These are phyloP conservation scores for Calocybe cyanea DNA, from an alignment of 768 basidiomycete genomes.

Conservation along the genomic window DNA sequence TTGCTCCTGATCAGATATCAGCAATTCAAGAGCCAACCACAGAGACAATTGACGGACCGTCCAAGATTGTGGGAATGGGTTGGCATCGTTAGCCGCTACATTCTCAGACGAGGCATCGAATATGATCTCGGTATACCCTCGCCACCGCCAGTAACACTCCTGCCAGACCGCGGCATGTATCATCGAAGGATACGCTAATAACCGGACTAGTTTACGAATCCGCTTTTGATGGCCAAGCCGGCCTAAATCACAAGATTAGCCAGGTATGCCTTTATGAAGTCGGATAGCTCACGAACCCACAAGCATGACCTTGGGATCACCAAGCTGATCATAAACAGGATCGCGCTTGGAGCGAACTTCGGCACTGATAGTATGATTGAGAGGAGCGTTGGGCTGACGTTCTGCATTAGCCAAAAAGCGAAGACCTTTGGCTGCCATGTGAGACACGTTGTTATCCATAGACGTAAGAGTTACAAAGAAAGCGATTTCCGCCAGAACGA, in stretches of 20 bases:
- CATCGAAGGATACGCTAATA: conserved; percentile 58
- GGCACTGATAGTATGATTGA: conserved; percentile 45
- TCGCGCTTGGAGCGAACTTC: conserved; percentile 67
- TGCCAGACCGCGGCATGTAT: conserved; percentile 80
- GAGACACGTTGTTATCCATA: conserved; percentile 61
- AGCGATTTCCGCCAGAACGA: conserved; percentile 68
- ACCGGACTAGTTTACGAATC: conserved; percentile 64
- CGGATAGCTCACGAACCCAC: conserved; percentile 49
- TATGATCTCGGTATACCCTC: conserved; percentile 55
- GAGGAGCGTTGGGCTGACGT: conserved; percentile 53
- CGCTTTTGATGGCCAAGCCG: conserved; percentile 80
- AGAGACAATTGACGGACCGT: conserved; percentile 18
- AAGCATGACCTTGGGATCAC: conserved; percentile 67
- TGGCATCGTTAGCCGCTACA: conserved; percentile 23
- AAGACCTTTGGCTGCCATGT: conserved; percentile 64
- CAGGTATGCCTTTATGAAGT: conserved; percentile 7
- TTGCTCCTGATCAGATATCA: conserved; percentile 47
- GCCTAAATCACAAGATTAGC: conserved; percentile 35
- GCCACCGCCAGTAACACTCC: conserved; percentile 79
- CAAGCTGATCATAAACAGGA: conserved; percentile 74
- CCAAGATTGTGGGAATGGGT: conserved; percentile 18
- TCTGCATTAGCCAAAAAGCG: conserved; percentile 68
- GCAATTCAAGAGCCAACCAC: background rate
- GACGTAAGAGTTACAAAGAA: conserved; percentile 71
- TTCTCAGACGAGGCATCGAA: conserved; percentile 34